Evolutionary conservation across 768 basidiomycete genomes (phyloP), one percentile per base, ranked within the genome.

Genomic region (Russula compacta): DNA sequence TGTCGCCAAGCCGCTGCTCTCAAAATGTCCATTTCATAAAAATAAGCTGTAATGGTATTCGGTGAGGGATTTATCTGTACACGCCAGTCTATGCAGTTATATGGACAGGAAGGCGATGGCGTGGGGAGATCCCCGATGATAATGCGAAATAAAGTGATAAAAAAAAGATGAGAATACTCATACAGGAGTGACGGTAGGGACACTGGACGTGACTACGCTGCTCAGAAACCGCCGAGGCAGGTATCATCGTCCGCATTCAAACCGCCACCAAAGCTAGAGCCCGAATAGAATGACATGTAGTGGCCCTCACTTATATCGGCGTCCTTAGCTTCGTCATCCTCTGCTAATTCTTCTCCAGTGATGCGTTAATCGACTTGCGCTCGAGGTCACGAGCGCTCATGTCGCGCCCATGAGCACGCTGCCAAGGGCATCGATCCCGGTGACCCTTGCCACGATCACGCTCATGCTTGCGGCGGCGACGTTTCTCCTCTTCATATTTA

Each of bases 181-280:
- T 58, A 63, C 61, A 54, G 40, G 39, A 42, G 38, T 44, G 21
- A 21, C 33, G 21, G 24, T 11, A n/a, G 58, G 6, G 46, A 29
- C 53, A 29, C 53, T 49, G 39, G 8, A 39, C 40, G 17, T 42
- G 39, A 43, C 29, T 7, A 24, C 19, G n/a, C 15, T 21, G 17
- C 56, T 66, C 49, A 66, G 42, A 66, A 66, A 21, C 66, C 66
- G 17, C 57, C 66, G n/a, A 66, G 64, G 42, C 66, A 66, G n/a
- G 59, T 61, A 43, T 65, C 66, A 21, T 65, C 64, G 15, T 51
- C 51, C 35, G 56, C 56, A n/a, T 63, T 58, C 44, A 66, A 59
- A 12, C 59, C 56, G n/a, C 66, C 64, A 38, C 63, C 40, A 46
- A 66, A 49, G 35, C 60, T 47, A 44, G 53, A 60, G 4, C 48